Evolutionary conservation across 306 rosid species (phyloP).

Genomic region (Carpinus viminea): DNA sequence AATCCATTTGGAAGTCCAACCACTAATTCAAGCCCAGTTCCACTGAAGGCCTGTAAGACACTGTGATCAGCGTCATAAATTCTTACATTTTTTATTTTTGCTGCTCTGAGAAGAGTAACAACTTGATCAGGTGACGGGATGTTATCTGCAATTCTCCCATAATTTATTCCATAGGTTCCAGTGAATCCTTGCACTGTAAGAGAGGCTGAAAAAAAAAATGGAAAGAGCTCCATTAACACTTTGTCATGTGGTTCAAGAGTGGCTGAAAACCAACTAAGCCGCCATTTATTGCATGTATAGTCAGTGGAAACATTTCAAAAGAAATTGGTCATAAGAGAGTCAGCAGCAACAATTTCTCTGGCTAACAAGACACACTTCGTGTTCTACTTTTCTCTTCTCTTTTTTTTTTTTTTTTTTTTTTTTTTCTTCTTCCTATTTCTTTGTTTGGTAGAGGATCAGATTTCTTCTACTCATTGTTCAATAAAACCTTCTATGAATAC

Average conservation of each 20-base stretch:
- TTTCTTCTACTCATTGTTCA: not conserved
- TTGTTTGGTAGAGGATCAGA: not conserved
- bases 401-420: not conserved
- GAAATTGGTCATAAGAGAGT: not conserved
- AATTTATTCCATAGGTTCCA: slow-evolving; percentile 90
- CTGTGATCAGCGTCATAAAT: slow-evolving; percentile 85
- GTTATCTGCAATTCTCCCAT: slow-evolving; percentile 88
- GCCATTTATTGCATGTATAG: not conserved
- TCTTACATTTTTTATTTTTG: slow-evolving; percentile 79
- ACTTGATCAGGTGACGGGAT: slow-evolving; percentile 90
- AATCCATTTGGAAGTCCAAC: slow-evolving; percentile 68
- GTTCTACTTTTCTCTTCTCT: not conserved
- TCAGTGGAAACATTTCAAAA: not conserved
- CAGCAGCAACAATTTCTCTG: not conserved
- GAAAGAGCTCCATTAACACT: slow-evolving; percentile 34
- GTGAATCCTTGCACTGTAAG: slow-evolving; percentile 68
- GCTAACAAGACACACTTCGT: not conserved
- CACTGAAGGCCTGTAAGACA: slow-evolving; percentile 83
- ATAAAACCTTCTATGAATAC: not conserved
- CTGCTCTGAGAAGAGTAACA: slow-evolving; percentile 81
- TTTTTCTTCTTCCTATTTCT: not conserved
- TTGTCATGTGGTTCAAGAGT: not conserved
- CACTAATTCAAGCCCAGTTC: slow-evolving; percentile 90
- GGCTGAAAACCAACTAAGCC: slow-evolving; percentile 6
- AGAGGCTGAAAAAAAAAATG: slow-evolving; percentile 42